A percentile compares a stretch with the other conserved stretches of the same genome.
Conservation (phyloP, 129 eudicot species). For the Helichrysum umbraculigerum region DNA sequence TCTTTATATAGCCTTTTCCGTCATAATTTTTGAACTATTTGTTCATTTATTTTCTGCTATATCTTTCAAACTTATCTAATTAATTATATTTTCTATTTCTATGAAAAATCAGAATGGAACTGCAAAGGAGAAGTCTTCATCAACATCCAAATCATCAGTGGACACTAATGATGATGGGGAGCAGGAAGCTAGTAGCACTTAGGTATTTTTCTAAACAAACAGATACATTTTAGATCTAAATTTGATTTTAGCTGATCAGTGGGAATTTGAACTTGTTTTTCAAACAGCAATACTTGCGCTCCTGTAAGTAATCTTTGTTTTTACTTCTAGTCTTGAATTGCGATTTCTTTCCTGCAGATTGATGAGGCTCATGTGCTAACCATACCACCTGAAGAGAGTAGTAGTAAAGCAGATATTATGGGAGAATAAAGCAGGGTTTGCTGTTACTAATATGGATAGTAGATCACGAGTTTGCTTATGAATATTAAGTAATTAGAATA, state of each 20-base stretch:
- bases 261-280: background rate
- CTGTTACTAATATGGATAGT: background rate
- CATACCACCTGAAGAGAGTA: slow-evolving; percentile 17
- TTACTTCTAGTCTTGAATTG: background rate
- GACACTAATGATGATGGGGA: slow-evolving; percentile 45
- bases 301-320: background rate
- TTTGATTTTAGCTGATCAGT: background rate
- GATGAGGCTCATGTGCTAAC: slow-evolving; percentile 4
- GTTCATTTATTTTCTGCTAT: background rate
- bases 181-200: slow-evolving; percentile 50
- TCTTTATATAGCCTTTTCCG: background rate
- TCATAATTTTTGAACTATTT: background rate
- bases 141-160: slow-evolving; percentile 41
- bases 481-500: background rate
- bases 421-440: background rate
- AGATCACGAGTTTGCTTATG: background rate
- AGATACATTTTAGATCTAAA: background rate
- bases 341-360: slow-evolving; percentile 26
- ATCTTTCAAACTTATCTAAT: background rate
- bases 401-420: background rate
- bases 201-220: slow-evolving; percentile 26
- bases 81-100: background rate
- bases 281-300: too few species aligned
- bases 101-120: slow-evolving; percentile 18
- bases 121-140: slow-evolving; percentile 31